These are phyloP conservation scores for Omphalotus guepiniiformis DNA, from an alignment of 768 basidiomycete genomes.

Conservation along the genomic window DNA sequence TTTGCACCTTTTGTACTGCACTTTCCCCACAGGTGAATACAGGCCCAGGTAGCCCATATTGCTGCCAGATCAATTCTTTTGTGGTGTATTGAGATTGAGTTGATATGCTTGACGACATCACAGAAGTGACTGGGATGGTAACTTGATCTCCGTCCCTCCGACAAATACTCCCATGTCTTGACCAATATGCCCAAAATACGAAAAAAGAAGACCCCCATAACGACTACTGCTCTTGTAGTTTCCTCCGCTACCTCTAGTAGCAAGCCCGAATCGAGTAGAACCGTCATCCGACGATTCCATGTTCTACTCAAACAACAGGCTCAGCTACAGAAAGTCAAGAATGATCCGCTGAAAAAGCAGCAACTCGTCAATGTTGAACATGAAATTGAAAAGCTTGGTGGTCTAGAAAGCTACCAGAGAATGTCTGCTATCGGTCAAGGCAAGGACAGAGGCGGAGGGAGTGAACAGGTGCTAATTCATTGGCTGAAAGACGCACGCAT, in stretches of 20 bases:
- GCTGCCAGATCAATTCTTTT: too few species aligned
- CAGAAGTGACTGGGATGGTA: too few species aligned
- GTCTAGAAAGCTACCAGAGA: constrained; percentile 73
- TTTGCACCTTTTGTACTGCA: constrained; percentile 1
- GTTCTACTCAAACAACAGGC: constrained; percentile 67
- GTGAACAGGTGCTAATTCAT: constrained; percentile 69
- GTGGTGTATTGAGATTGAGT: too few species aligned
- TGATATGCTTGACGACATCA: too few species aligned
- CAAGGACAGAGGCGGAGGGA: constrained; percentile 81
- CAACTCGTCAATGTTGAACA: constrained; percentile 50
- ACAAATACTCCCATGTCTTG: not conserved
- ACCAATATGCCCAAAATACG: constrained; percentile 7
- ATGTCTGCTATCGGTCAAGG: constrained; percentile 83
- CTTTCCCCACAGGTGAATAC: constrained; percentile 1
- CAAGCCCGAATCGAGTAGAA: constrained; percentile 48
- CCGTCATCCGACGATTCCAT: constrained; percentile 78
- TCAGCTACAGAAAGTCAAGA: constrained; percentile 37
- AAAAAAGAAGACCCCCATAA: constrained; percentile 7
- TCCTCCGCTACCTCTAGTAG: not conserved
- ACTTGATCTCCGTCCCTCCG: constrained; percentile 3
- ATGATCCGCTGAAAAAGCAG: constrained; percentile 19
- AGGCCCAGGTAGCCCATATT: too few species aligned
- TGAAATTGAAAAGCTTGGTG: constrained; percentile 70
- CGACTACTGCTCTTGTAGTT: not conserved
- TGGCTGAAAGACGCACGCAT: constrained; percentile 64